Evolutionary conservation across 129 eudicot species (phyloP).

Genomic region (Glebionis coronaria): DNA sequence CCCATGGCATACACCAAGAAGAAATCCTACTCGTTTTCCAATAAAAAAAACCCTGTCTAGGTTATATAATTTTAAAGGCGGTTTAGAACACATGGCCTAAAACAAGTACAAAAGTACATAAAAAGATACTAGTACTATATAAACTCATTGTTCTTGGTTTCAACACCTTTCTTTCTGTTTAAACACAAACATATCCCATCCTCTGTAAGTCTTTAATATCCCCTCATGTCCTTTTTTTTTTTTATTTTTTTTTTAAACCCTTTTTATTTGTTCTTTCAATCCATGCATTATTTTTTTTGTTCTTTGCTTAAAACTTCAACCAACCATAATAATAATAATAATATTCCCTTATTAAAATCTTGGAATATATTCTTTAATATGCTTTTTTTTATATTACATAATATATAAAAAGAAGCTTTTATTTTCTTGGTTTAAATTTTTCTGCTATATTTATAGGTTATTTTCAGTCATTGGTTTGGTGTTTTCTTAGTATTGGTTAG

Average conservation of each 20-base stretch:
- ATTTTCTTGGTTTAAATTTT: slow-evolving; percentile 14
- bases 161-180: slow-evolving; percentile 8
- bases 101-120: slow-evolving; percentile 16
- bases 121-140: slow-evolving; percentile 26
- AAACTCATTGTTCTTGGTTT: slow-evolving; percentile 17
- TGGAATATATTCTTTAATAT: slow-evolving; percentile 20
- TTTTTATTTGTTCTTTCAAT: too few relatives aligned
- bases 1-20: too few relatives aligned
- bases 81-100: slow-evolving; percentile 15
- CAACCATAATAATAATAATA: too few relatives aligned
- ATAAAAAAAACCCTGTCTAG: too few relatives aligned
- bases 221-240: neutral
- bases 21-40: too few relatives aligned
- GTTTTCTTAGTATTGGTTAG: slow-evolving; percentile 37
- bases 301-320: too few relatives aligned
- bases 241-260: neutral
- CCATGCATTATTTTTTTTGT: neutral
- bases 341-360: neutral
- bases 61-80: slow-evolving; percentile 12
- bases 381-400: slow-evolving; percentile 10
- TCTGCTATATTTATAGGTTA: slow-evolving; percentile 30
- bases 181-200: slow-evolving; percentile 6
- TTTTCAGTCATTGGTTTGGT: slow-evolving; percentile 33
- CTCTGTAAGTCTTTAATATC: neutral
- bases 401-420: slow-evolving; percentile 8